Conservation (phyloP, 2,329 filamentous ascomycete genomes). For the Xylariomycetidae sp. region DNA sequence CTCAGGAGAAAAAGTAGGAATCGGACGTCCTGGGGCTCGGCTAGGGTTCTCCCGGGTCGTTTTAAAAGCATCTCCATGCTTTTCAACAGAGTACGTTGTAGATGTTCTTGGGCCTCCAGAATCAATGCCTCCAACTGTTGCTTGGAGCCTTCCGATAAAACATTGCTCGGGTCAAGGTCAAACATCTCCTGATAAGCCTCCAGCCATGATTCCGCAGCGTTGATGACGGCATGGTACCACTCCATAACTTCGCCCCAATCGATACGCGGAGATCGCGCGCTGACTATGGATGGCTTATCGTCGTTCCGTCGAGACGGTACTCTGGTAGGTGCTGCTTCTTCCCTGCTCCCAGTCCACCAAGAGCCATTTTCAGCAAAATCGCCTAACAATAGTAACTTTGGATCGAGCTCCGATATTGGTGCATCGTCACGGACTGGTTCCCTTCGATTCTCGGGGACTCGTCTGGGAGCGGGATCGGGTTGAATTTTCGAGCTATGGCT, state of each 20-base stretch:
- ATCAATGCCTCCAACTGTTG: constrained; percentile 42
- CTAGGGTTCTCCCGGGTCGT: constrained; percentile 67
- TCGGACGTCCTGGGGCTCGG: constrained; percentile 64
- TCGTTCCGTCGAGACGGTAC: constrained; percentile 30
- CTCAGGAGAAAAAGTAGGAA: constrained; percentile 74
- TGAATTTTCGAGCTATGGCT: constrained; percentile 23
- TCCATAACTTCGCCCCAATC: constrained; percentile 67
- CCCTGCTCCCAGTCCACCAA: constrained; percentile 70
- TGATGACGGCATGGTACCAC: constrained; percentile 70
- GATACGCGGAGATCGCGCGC: constrained; percentile 60
- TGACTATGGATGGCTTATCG: constrained; percentile 39
- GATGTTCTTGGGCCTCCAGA: constrained; percentile 59
- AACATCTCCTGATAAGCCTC: constrained; percentile 52
- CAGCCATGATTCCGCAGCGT: constrained; percentile 64
- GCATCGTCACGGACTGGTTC: constrained; percentile 31
- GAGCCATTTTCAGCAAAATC: constrained; percentile 76
- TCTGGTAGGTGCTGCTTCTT: constrained; percentile 30
- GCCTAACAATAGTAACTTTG: constrained; percentile 69
- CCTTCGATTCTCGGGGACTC: constrained; percentile 28
- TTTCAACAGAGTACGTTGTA: constrained; percentile 68
- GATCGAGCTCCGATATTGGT: constrained; percentile 60
- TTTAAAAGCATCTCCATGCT: constrained; percentile 75
- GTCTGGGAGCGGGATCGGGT: constrained; percentile 24
- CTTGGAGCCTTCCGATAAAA: constrained; percentile 31
- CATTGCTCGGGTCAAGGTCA: constrained; percentile 26